Evolutionary conservation across 163 green algal genomes (phyloP), one percentile per base, ranked within the genome.

Genomic region (Scenedesmus sp.): DNA sequence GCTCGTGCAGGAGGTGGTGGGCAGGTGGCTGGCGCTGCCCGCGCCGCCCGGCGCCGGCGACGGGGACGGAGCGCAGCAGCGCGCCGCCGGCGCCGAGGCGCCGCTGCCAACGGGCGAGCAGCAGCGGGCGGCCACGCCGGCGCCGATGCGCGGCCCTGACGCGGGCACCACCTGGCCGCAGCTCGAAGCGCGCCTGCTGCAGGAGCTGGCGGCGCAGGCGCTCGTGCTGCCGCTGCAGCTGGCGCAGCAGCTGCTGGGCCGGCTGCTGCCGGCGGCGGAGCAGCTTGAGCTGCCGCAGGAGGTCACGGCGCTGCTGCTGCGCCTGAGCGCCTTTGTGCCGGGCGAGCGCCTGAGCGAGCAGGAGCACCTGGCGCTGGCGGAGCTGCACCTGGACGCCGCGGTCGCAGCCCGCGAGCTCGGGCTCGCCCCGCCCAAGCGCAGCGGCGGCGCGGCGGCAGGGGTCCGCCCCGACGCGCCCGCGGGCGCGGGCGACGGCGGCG

Each of bases 141-240:
- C n/a, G n/a, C n/a, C n/a, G n/a, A n/a, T n/a, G n/a, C n/a, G n/a
- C n/a, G n/a, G n/a, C n/a, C n/a, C n/a, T n/a, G n/a, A n/a, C n/a
- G n/a, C n/a, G 24, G 4, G 18, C 54, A 63, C 26, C 54, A 63
- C 54, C 10, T 77, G 69, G 69, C 15, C 28, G 13, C n/a, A 57
- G 14, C 24, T 33, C 9, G 20, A 64, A 34, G 51, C 65, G 53
- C 53, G 56, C 51, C 34, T 66, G 69, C 69, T 66, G 53, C 53
- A 77, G 47, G 22, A 58, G 5, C 13, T 42, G 33, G 29, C 36
- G 2, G 34, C 34, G 50, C 29, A 53, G 50, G 50, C 17, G 15
- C n/a, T 17, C 29, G 24, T 20, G 24, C 63, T 67, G 14, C 69
- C 69, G 10, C 17, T 77, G 48, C 53, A 57, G 53, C 36, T 77